phyloP scores from a whole-genome alignment of 331 rosid genomes.

The Quercus phellos region DNA sequence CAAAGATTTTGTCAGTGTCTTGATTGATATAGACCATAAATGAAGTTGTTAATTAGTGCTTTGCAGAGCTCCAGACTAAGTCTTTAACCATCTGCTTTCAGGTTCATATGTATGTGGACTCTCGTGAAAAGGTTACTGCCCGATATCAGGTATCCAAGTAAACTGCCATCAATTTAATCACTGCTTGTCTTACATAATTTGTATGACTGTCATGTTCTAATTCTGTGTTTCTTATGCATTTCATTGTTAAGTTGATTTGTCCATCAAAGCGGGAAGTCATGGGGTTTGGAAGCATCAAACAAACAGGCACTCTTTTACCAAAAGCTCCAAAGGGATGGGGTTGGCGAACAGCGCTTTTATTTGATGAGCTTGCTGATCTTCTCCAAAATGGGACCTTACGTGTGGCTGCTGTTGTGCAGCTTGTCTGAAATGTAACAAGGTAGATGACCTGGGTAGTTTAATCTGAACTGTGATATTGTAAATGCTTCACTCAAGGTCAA shows the following conservation, averaged over 20 bases:
- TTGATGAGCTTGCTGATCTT: slow-evolving; percentile 83
- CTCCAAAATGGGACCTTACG: slow-evolving; percentile 87
- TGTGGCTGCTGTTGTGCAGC: slow-evolving; percentile 90
- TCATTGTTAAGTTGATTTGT: slow-evolving; percentile 57
- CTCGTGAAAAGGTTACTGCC: slow-evolving; percentile 87
- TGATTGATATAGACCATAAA: neutral
- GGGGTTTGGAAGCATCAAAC: slow-evolving; percentile 88
- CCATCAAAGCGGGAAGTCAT: slow-evolving; percentile 96
- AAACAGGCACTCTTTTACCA: slow-evolving; percentile 90
- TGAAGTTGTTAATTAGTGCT: slow-evolving; percentile 5
- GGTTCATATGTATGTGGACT: slow-evolving; percentile 78
- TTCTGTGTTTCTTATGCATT: slow-evolving; percentile 13
- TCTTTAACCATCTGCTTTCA: slow-evolving; percentile 27
- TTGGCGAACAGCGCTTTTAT: slow-evolving; percentile 89
- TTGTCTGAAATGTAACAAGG: slow-evolving; percentile 46
- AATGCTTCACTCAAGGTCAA: slow-evolving; percentile 9
- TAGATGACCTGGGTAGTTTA: neutral
- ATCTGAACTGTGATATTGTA: neutral
- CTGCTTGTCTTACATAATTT: neutral
- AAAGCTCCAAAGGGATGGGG: slow-evolving; percentile 99
- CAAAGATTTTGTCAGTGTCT: neutral
- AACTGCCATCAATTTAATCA: slow-evolving; percentile 8
- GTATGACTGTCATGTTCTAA: slow-evolving; percentile 5
- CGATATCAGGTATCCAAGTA: slow-evolving; percentile 63
- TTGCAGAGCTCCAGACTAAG: slow-evolving; percentile 2